Conservation (phyloP, 2,329 filamentous ascomycete genomes). For the Xylaria arbuscula region DNA sequence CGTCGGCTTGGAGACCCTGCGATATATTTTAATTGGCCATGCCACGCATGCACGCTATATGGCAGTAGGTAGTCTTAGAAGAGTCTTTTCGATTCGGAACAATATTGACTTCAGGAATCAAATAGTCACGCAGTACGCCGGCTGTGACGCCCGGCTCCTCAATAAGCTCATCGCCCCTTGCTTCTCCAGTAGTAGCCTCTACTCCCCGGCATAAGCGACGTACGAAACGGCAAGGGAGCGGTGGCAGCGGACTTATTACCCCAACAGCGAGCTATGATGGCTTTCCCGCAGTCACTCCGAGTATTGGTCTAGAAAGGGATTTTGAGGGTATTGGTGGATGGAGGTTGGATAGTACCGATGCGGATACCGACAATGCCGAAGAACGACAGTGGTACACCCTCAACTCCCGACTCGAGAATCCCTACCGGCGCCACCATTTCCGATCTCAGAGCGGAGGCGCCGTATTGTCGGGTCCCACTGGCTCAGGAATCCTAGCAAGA, state of each 20-base stretch:
- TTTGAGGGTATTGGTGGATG: conserved; percentile 71
- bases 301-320: conserved; percentile 64
- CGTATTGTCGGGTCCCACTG: conserved; percentile 38
- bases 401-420: conserved; percentile 49
- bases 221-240: conserved; percentile 41
- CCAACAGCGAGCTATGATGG: conserved; percentile 44
- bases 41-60: conserved; percentile 48
- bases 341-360: conserved; percentile 54
- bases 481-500: conserved; percentile 38
- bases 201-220: conserved; percentile 35
- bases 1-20: conserved; percentile 67
- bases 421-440: conserved; percentile 47
- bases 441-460: conserved; percentile 48
- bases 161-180: conserved; percentile 36
- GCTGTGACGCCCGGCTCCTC: conserved; percentile 36
- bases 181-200: conserved; percentile 38
- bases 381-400: conserved; percentile 54
- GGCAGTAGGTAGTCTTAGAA: conserved; percentile 29
- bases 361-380: conserved; percentile 49
- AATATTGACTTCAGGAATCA: conserved; percentile 1
- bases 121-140: conserved; percentile 39
- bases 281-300: conserved; percentile 56
- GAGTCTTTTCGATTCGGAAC: not conserved
- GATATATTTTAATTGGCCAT: conserved; percentile 63
- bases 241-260: conserved; percentile 43